Conservation (phyloP, 202 grass and related monocot species). For the Schoenoplectus triqueter region DNA sequence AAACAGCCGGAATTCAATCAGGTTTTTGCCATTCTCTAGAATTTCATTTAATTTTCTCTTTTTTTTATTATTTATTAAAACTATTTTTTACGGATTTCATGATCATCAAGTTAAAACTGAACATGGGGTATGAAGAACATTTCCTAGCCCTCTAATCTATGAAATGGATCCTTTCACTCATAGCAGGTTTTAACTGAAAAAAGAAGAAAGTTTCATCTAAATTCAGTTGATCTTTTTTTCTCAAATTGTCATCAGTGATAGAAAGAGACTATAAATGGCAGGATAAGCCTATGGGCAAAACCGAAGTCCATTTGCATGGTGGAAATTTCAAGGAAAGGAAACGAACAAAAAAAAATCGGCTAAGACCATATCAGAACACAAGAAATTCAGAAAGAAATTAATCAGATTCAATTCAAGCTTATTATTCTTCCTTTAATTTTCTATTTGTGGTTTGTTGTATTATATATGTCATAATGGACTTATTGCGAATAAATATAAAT, state of each 20-base stretch:
- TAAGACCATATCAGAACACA: neutral
- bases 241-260: too few relatives aligned
- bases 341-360: neutral
- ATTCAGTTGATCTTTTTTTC: too few relatives aligned
- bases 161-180: neutral
- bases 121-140: neutral
- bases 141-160: neutral
- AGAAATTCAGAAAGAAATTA: constrained; percentile 26
- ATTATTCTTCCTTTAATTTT: constrained; percentile 7
- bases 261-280: too few relatives aligned
- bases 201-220: too few relatives aligned
- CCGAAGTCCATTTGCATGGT: too few relatives aligned
- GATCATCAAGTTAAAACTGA: neutral
- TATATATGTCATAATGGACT: too few relatives aligned
- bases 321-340: too few relatives aligned
- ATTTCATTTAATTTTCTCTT: neutral
- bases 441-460: neutral
- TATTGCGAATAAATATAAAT: too few relatives aligned
- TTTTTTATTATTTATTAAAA: neutral
- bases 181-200: neutral
- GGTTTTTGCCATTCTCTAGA: constrained; percentile 32
- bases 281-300: too few relatives aligned
- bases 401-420: constrained; percentile 20
- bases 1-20: constrained; percentile 54
- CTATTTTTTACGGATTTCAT: neutral